phyloP scores from a whole-genome alignment of 2,329 filamentous ascomycete species.

The Pseudogymnoascus sp. region DNA sequence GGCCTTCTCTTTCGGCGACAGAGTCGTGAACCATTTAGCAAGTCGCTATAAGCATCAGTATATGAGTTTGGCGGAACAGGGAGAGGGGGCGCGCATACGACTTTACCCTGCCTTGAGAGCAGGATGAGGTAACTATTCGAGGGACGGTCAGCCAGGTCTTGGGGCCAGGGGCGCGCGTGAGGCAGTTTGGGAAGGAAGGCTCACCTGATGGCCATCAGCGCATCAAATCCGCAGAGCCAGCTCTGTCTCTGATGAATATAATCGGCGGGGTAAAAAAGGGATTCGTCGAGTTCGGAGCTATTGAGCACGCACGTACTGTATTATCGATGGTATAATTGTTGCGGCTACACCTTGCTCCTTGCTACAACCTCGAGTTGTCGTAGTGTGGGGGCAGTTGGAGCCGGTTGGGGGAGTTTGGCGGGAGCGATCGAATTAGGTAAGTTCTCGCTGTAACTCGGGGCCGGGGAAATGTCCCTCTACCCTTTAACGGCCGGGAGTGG shows the following conservation, averaged over 20 bases:
- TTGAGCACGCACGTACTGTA: not conserved
- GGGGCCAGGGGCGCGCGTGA: slow-evolving; percentile 14
- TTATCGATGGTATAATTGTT: slow-evolving; percentile 3
- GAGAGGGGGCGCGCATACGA: slow-evolving; percentile 59
- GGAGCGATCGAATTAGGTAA: slow-evolving; percentile 1
- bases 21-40: slow-evolving; percentile 98
- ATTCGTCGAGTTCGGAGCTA: not conserved
- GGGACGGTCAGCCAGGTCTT: slow-evolving; percentile 1
- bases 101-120: slow-evolving; percentile 97
- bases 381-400: not conserved
- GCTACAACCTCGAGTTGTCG: not conserved
- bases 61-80: slow-evolving; percentile 14
- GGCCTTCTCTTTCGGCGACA: slow-evolving; percentile 96
- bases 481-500: not conserved
- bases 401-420: not conserved
- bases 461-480: not conserved
- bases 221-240: slow-evolving; percentile 5
- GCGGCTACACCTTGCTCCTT: not conserved
- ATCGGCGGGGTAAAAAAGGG: not conserved
- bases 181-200: slow-evolving; percentile 14
- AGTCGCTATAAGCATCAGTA: slow-evolving; percentile 60
- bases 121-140: slow-evolving; percentile 82
- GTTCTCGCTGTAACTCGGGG: slow-evolving; percentile 3
- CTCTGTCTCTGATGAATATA: slow-evolving; percentile 5
- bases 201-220: slow-evolving; percentile 47